Conservation (phyloP, 371 early-diverging fungal genomes). For the Mortierella sp. region DNA sequence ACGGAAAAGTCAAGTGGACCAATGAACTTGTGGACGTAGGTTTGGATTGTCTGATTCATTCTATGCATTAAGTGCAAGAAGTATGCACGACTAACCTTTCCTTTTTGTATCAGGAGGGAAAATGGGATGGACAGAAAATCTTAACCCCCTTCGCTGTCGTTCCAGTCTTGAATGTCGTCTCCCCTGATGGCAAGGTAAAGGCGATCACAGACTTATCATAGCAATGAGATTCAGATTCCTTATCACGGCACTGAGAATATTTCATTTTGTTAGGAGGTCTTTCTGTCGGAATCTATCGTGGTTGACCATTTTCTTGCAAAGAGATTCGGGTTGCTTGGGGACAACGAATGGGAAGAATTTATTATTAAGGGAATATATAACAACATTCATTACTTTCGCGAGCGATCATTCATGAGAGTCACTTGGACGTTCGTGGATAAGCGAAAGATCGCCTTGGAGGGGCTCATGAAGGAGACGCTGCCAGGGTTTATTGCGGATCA, state of each 20-base stretch:
- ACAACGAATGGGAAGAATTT: conserved; percentile 17
- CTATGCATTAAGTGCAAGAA: no score
- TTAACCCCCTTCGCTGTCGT: conserved; percentile 31
- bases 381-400: conserved; percentile 22
- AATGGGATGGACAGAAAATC: conserved; percentile 10
- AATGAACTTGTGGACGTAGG: conserved; percentile 18
- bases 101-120: not conserved
- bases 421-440: conserved; percentile 30
- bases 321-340: conserved; percentile 16
- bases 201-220: not conserved
- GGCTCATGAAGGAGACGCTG: not conserved
- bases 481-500: conserved; percentile 22
- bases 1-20: conserved; percentile 34
- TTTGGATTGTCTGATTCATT: not conserved
- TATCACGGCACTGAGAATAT: not conserved
- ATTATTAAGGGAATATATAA: conserved; percentile 19
- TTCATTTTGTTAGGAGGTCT: conserved; percentile 8
- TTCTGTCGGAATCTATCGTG: conserved; percentile 17
- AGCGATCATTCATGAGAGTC: conserved; percentile 14
- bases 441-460: conserved; percentile 15
- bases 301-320: conserved; percentile 21
- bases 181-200: conserved; percentile 31
- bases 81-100: not conserved
- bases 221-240: no score
- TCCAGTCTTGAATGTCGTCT: conserved; percentile 22